Conservation (phyloP, 2,329 filamentous ascomycete genomes). For the Penicillium rolfsii region DNA sequence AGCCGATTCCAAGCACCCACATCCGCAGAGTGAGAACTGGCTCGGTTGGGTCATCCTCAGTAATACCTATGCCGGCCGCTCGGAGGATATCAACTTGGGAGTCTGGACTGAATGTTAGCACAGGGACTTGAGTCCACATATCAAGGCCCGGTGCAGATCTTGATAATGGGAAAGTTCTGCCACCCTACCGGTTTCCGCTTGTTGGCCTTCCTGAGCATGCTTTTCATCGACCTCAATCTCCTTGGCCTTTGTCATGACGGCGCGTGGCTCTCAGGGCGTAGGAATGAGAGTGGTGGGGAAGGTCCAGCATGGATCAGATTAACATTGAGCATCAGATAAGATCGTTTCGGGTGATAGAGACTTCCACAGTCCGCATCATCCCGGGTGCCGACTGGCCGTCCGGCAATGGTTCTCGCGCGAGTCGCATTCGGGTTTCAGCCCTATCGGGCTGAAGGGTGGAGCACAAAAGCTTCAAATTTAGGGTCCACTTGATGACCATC, state of each 20-base stretch:
- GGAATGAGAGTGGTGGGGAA: neutral
- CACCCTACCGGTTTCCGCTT: neutral
- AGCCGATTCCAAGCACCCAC: neutral
- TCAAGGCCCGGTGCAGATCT: neutral
- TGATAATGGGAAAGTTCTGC: neutral
- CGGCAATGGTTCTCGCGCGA: neutral
- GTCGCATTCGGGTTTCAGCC: conserved; percentile 14
- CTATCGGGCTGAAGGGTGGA: conserved; percentile 14
- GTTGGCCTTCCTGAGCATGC: neutral
- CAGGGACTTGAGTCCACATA: neutral
- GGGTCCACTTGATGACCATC: neutral
- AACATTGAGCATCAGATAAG: conserved; percentile 29
- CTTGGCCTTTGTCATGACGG: neutral
- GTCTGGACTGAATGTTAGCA: neutral
- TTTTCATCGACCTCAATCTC: neutral
- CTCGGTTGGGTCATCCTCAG: neutral
- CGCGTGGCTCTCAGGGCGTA: conserved; percentile 44
- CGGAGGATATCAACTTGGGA: neutral
- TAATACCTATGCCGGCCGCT: neutral
- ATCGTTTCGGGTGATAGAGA: conserved; percentile 3
- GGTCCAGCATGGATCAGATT: conserved; percentile 26
- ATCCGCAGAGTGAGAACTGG: neutral
- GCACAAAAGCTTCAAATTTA: conserved; percentile 3
- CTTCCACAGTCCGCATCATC: neutral
- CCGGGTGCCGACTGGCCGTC: neutral